Conservation (phyloP, 2,329 filamentous ascomycete genomes). For the Fonsecaea multimorphosa region DNA sequence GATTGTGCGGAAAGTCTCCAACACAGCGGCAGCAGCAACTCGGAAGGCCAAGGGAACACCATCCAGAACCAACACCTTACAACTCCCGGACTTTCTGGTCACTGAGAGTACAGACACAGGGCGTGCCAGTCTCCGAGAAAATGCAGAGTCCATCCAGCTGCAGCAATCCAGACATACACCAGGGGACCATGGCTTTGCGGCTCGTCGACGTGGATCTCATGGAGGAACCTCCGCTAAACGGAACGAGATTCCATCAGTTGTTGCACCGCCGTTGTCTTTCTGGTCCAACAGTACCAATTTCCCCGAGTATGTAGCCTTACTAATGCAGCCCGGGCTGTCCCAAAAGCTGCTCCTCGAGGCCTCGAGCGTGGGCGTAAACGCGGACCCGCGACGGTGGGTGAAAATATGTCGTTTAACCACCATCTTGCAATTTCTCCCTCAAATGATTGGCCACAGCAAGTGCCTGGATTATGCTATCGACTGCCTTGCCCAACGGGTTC, state of each 20-base stretch:
- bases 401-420: constrained; percentile 24
- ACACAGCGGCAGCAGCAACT: constrained; percentile 23
- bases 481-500: constrained; percentile 23
- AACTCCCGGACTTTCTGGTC: constrained; percentile 22
- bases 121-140: neutral
- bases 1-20: constrained; percentile 25
- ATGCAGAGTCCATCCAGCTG: neutral
- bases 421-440: constrained; percentile 21
- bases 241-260: neutral
- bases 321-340: constrained; percentile 26
- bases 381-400: constrained; percentile 23
- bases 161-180: neutral
- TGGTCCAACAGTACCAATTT: constrained; percentile 11
- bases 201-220: neutral
- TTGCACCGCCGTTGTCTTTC: constrained; percentile 8
- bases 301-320: constrained; percentile 16
- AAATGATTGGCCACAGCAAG: constrained; percentile 27
- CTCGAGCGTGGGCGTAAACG: constrained; percentile 12
- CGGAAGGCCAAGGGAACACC: constrained; percentile 17
- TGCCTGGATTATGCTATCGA: constrained; percentile 29
- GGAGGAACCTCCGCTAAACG: neutral
- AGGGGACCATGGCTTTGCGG: neutral
- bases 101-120: neutral
- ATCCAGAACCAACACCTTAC: constrained; percentile 15
- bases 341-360: constrained; percentile 24